Conservation (phyloP, 306 rosid genomes). For the Dicorynia guianensis region DNA sequence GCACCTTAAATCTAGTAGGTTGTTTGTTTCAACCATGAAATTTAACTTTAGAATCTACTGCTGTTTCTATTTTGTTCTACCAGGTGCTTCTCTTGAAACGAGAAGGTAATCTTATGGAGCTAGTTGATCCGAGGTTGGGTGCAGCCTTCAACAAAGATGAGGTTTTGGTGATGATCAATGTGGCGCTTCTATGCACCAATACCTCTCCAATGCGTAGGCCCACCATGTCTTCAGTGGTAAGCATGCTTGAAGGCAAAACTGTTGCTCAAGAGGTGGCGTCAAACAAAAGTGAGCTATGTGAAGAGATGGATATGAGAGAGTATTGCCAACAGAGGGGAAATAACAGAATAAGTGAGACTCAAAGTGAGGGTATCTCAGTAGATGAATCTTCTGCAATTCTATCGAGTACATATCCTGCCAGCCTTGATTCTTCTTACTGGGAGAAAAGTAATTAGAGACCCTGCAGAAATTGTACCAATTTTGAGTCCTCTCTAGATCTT, state of each 20-base stretch:
- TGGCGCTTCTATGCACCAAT: slow-evolving; percentile 47
- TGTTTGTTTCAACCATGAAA: slow-evolving; percentile 19
- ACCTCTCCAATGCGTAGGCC: slow-evolving; percentile 40
- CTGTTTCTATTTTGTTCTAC: slow-evolving; percentile 1
- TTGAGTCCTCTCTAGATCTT: no score
- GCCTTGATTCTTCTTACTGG: no score
- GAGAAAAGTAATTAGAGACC: no score
- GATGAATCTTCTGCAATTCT: background rate
- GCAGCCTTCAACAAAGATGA: slow-evolving; percentile 39
- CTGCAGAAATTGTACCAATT: no score
- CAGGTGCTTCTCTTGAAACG: slow-evolving; percentile 46
- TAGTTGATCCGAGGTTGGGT: slow-evolving; percentile 45
- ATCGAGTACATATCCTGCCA: no score
- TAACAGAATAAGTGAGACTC: slow-evolving; percentile 6
- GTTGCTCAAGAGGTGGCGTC: slow-evolving; percentile 32
- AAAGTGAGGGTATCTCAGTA: background rate
- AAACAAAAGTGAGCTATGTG: slow-evolving; percentile 22
- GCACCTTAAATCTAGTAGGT: background rate
- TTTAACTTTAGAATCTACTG: background rate
- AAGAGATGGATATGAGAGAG: slow-evolving; percentile 41
- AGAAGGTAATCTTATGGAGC: slow-evolving; percentile 41
- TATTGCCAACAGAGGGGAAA: slow-evolving; percentile 31
- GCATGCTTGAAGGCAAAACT: slow-evolving; percentile 54
- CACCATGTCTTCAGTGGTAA: slow-evolving; percentile 50
- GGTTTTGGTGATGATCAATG: slow-evolving; percentile 41